Evolutionary conservation across 148 eudicot genomes (phyloP), one percentile per base, ranked within the genome.

Genomic region (Rhododendron ferrugineum): DNA sequence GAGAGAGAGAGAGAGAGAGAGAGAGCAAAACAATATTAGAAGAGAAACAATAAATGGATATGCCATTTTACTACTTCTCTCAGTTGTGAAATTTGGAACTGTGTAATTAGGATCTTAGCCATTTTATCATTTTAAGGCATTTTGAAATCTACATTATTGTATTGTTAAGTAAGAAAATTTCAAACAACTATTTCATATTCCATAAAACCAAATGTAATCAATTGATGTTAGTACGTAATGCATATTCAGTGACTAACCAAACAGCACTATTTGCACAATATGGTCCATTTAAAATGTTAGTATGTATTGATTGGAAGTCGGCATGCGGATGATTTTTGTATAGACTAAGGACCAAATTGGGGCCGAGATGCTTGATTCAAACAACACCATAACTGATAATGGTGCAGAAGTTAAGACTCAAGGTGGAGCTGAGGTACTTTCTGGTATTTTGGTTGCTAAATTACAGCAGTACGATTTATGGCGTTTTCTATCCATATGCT

Each of bases 351-450:
- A 87, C 88, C 87, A 88, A 86, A 68, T 82, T 78, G 83, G 74
- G 30, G 32, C 81, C 1, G 90, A 85, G 72, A 82, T 87, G 88
- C 81, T 87, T 82, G 88, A 90, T 82, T 85, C 92, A 32, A 81
- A 87, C 75, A 84, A 86, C 42, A 18, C 86, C 14, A 87, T 54
- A 73, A 89, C 84, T 50, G 79, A 79, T 42, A 87, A 84, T 44
- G 90, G 86, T 44, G 88, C 72, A 52, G 92, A 88, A 80, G 82
- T 81, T 26, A 85, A 77, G 87, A 81, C 36, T 36, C 88, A 89
- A 90, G 91, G 30, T 36, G 90, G 86, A 82, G 36, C 20, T 54
- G 89, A 95, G 95, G 99, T 97, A 90, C 52, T 82, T 75, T 23
- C 0, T 4, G 2, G 30, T 32, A 28, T 47, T 62, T 85, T 1